Percentiles rank a stretch among this genome's conserved stretches.
These are phyloP conservation scores for Cystobasidium onofrii DNA, from an alignment of 768 basidiomycete species.

Conservation along the genomic window DNA sequence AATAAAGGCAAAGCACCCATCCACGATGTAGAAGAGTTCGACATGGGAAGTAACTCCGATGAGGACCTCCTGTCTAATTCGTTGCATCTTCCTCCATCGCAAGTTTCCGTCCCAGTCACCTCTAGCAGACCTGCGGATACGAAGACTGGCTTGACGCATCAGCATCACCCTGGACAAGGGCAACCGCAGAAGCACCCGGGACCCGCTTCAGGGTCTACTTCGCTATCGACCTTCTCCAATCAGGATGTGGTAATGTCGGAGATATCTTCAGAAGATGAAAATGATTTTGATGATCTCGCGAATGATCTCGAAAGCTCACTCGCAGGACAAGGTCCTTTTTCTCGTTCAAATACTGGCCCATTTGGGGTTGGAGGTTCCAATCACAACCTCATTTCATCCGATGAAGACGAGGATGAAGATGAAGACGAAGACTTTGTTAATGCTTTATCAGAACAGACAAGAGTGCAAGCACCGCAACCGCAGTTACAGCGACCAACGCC, in stretches of 20 bases:
- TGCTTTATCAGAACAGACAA: neutral
- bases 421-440: neutral
- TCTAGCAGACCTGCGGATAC: neutral
- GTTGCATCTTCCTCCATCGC: neutral
- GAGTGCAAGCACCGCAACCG: neutral
- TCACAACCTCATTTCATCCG: neutral
- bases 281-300: constrained; percentile 28
- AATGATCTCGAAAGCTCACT: constrained; percentile 24
- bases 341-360: neutral
- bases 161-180: neutral
- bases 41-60: constrained; percentile 10
- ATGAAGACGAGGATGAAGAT: neutral
- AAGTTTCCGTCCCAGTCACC: neutral
- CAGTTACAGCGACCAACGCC: neutral
- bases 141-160: neutral
- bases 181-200: neutral
- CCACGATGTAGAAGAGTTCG: constrained; percentile 24
- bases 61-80: neutral
- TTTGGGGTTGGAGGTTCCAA: neutral
- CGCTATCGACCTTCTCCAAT: neutral
- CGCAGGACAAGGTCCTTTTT: constrained; percentile 3
- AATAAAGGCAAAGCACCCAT: constrained; percentile 1
- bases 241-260: constrained; percentile 7
- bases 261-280: neutral
- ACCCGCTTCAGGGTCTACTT: neutral